Conservation (phyloP, 176 grass and related monocot genomes). For the Carex scoparia region DNA sequence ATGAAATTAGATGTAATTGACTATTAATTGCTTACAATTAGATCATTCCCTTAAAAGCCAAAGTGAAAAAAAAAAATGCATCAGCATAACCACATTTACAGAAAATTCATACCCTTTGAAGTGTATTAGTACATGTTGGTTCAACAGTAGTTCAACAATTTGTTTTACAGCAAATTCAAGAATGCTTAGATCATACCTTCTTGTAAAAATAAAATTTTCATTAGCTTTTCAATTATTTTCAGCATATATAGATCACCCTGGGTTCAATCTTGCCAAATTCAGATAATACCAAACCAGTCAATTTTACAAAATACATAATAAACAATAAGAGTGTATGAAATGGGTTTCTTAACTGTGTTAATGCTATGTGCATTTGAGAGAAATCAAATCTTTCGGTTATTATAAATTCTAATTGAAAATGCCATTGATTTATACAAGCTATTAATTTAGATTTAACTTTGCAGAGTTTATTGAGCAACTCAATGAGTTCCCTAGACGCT, state of each 20-base stretch:
- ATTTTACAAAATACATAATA: not conserved
- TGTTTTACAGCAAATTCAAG: not conserved
- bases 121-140: not conserved
- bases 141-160: not conserved
- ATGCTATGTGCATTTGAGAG: not conserved
- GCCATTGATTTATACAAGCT: not conserved
- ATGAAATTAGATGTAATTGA: not conserved
- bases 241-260: not conserved
- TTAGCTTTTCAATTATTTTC: not conserved
- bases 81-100: not conserved
- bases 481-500: constrained; percentile 11
- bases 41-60: not conserved
- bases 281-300: not conserved
- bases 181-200: not conserved
- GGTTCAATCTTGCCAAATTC: not conserved
- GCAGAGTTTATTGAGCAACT: not conserved
- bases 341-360: not conserved
- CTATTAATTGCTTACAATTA: not conserved
- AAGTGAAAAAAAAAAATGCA: not conserved
- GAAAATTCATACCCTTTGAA: not conserved
- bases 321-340: not conserved
- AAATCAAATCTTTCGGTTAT: not conserved
- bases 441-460: not conserved
- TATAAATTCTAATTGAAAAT: not conserved
- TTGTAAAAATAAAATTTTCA: not conserved